Percentiles rank a stretch among this genome's conserved stretches.
Evolutionary conservation across 1,284 basidiomycete genomes (phyloP).

Genomic region (Cerioporus squamosus): DNA sequence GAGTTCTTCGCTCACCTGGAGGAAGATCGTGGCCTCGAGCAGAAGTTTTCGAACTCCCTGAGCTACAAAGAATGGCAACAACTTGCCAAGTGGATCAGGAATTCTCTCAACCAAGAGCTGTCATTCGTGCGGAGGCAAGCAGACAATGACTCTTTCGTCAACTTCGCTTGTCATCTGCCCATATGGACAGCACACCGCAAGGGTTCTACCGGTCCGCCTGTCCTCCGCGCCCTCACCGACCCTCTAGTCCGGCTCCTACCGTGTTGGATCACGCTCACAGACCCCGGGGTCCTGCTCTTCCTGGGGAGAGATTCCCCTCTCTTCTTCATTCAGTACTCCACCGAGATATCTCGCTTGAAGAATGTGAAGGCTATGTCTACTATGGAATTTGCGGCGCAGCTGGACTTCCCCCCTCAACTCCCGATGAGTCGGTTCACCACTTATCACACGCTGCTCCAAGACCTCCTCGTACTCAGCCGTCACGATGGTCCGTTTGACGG

Average conservation of each 20-base stretch:
- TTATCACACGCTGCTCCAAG: neutral
- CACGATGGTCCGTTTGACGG: too few relatives aligned
- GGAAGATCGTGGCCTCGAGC: neutral
- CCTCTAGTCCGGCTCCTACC: conserved; percentile 4
- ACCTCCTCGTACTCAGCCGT: neutral
- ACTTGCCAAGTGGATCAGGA: neutral
- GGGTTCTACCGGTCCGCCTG: too few relatives aligned
- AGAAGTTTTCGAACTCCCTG: neutral
- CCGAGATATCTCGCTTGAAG: neutral
- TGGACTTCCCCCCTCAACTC: neutral
- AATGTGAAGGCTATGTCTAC: neutral
- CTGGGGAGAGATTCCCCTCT: neutral
- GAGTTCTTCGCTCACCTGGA: conserved; percentile 1
- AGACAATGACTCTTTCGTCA: neutral
- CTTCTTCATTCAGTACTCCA: neutral
- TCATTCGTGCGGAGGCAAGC: neutral
- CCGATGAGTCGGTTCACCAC: too few relatives aligned
- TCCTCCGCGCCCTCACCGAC: conserved; percentile 1
- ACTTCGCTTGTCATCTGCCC: conserved; percentile 2
- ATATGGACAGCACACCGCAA: conserved; percentile 8
- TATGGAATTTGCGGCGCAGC: neutral
- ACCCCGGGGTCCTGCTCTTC: neutral
- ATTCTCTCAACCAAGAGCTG: neutral
- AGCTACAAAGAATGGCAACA: neutral
- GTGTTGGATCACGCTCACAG: neutral